Percentiles rank a stretch among this genome's conserved stretches.
Evolutionary conservation across 805 yeast genomes (phyloP).

Genomic region (Saccharomycopsis sp.): DNA sequence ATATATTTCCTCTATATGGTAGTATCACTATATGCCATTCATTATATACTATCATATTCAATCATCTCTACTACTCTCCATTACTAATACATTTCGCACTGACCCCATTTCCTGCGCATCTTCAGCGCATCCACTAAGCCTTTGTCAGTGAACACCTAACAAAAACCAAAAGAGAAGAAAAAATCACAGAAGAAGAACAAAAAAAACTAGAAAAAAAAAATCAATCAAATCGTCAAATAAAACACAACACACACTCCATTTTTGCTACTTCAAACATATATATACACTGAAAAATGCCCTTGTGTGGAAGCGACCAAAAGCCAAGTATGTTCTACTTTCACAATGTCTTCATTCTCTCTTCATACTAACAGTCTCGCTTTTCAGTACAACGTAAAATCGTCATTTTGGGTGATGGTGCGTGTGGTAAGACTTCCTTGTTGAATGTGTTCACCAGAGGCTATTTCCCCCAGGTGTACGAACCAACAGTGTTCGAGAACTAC

Average conservation of each 20-base stretch:
- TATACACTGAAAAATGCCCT: constrained; percentile 31
- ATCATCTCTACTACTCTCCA: no score
- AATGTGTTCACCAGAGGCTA: constrained; percentile 96
- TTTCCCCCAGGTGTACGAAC: constrained; percentile 97
- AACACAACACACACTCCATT: not conserved
- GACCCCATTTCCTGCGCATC: no score
- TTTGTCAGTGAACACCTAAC: no score
- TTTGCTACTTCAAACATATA: no score
- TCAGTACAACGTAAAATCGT: constrained; percentile 84
- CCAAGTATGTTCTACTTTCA: constrained; percentile 27
- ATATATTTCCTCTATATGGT: no score
- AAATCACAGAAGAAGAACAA: no score
- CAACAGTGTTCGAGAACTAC: constrained; percentile 95
- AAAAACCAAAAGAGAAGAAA: no score
- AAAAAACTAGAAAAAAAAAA: no score
- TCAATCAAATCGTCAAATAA: not conserved
- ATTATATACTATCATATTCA: no score
- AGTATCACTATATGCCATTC: no score
- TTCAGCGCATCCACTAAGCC: no score
- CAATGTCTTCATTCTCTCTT: not conserved
- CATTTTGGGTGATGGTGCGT: constrained; percentile 95
- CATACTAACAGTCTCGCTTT: constrained; percentile 6
- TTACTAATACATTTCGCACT: no score
- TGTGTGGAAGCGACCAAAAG: constrained; percentile 38
- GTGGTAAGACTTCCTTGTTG: constrained; percentile 92